Evolutionary conservation across 495 filamentous ascomycete genomes (phyloP).

Genomic region (Aspergillus ellipticus): DNA sequence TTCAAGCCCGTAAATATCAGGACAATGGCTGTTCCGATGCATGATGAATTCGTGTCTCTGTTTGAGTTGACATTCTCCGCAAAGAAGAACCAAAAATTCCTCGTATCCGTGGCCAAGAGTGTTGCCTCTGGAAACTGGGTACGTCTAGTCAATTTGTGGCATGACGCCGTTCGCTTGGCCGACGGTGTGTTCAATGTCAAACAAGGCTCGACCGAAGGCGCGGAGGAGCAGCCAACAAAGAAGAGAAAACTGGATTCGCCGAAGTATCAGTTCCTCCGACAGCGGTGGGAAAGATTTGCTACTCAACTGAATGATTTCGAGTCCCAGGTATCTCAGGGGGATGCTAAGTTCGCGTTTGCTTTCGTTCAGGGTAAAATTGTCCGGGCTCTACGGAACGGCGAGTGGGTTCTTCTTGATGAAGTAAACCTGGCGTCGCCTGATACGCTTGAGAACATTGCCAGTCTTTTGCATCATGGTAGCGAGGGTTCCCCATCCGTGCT

Average conservation of each 20-base stretch:
- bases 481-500: constrained; percentile 72
- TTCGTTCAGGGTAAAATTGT: constrained; percentile 96
- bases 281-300: constrained; percentile 78
- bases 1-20: constrained; percentile 93
- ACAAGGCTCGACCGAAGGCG: constrained; percentile 28
- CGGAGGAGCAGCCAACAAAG: constrained; percentile 67
- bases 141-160: constrained; percentile 78
- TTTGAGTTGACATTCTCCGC: constrained; percentile 80
- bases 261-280: constrained; percentile 61
- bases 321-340: constrained; percentile 70
- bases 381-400: constrained; percentile 85
- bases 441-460: constrained; percentile 87
- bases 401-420: constrained; percentile 98
- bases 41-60: constrained; percentile 88
- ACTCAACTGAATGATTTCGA: constrained; percentile 75
- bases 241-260: constrained; percentile 74
- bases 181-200: constrained; percentile 58
- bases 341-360: constrained; percentile 83
- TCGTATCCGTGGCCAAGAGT: constrained; percentile 73
- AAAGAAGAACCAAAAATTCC: constrained; percentile 80
- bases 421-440: constrained; percentile 95
- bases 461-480: constrained; percentile 68
- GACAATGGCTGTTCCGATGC: constrained; percentile 81
- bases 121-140: constrained; percentile 81
- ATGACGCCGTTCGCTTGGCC: constrained; percentile 81